phyloP scores from a whole-genome alignment of 352 stramenopile genomes.

The Phytophthora pinifolia region DNA sequence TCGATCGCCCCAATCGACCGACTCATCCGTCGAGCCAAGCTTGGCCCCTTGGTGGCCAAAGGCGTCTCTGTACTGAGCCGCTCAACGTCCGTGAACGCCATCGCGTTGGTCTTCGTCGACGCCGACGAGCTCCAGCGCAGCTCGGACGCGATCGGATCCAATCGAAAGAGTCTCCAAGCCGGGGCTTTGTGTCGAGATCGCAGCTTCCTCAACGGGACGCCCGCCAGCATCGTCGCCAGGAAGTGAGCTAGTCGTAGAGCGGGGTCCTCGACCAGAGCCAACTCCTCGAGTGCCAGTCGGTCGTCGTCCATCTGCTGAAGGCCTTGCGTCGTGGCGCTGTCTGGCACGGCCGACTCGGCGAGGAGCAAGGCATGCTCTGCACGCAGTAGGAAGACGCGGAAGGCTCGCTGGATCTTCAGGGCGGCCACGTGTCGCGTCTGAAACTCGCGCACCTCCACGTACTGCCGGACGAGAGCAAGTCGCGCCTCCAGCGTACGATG shows the following conservation, averaged over 20 bases:
- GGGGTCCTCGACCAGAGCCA: slow-evolving; percentile 46
- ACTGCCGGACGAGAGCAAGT: slow-evolving; percentile 50
- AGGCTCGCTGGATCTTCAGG: slow-evolving; percentile 61
- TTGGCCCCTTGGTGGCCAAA: slow-evolving; percentile 21
- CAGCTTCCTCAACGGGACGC: slow-evolving; percentile 62
- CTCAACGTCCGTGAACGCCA: slow-evolving; percentile 50
- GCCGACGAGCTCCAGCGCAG: slow-evolving; percentile 54
- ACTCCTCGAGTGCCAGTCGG: slow-evolving; percentile 66
- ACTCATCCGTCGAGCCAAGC: slow-evolving; percentile 17
- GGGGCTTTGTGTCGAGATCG: slow-evolving; percentile 49
- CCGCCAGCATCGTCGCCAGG: slow-evolving; percentile 60
- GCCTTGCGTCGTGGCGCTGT: slow-evolving; percentile 36
- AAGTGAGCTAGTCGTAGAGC: slow-evolving; percentile 55
- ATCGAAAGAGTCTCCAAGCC: slow-evolving; percentile 56
- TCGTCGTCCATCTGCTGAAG: slow-evolving; percentile 54
- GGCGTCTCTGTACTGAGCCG: slow-evolving; percentile 49
- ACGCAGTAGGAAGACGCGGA: slow-evolving; percentile 44
- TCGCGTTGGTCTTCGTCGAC: slow-evolving; percentile 28
- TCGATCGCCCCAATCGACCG: slow-evolving; percentile 2
- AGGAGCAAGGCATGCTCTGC: slow-evolving; percentile 54
- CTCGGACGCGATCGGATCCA: slow-evolving; percentile 62
- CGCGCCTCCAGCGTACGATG: slow-evolving; percentile 31
- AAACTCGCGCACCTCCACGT: slow-evolving; percentile 54
- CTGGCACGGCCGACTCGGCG: slow-evolving; percentile 52
- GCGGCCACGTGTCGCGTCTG: slow-evolving; percentile 53